Percentiles rank a stretch among this genome's conserved stretches.
phyloP scores from a whole-genome alignment of 2,329 filamentous ascomycete species.

The Cyphellophora attinorum region DNA sequence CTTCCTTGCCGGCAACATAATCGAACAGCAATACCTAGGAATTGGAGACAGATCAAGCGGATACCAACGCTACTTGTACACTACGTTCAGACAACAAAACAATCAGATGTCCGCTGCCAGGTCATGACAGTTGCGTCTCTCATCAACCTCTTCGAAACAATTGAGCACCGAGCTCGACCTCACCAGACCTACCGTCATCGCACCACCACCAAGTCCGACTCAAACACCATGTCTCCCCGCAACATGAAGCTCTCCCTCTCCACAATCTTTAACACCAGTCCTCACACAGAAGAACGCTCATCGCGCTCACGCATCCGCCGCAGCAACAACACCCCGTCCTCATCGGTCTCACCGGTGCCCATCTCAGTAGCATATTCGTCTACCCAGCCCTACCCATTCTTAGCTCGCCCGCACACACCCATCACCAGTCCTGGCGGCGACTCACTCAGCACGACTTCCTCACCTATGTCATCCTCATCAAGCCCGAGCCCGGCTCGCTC shows the following conservation, averaged over 20 bases:
- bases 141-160: constrained; percentile 13
- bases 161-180: constrained; percentile 6
- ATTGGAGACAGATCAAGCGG: too few species aligned
- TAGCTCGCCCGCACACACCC: background rate
- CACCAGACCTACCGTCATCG: constrained; percentile 4
- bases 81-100: too few species aligned
- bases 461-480: constrained; percentile 20
- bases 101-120: too few species aligned
- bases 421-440: too few species aligned
- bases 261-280: constrained; percentile 2
- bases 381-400: background rate
- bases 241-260: constrained; percentile 1
- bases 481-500: constrained; percentile 15
- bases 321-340: background rate
- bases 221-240: background rate
- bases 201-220: constrained; percentile 6
- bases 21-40: background rate
- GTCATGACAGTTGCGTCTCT: constrained; percentile 15
- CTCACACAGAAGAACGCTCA: constrained; percentile 3
- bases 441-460: constrained; percentile 21
- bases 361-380: background rate
- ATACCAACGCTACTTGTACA: too few species aligned
- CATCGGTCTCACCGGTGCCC: background rate
- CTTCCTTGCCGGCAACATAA: constrained; percentile 2
- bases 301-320: background rate